Base-by-base conservation (phyloP, 768 basidiomycete species). In the Phlegmacium glaucopus region DNA sequence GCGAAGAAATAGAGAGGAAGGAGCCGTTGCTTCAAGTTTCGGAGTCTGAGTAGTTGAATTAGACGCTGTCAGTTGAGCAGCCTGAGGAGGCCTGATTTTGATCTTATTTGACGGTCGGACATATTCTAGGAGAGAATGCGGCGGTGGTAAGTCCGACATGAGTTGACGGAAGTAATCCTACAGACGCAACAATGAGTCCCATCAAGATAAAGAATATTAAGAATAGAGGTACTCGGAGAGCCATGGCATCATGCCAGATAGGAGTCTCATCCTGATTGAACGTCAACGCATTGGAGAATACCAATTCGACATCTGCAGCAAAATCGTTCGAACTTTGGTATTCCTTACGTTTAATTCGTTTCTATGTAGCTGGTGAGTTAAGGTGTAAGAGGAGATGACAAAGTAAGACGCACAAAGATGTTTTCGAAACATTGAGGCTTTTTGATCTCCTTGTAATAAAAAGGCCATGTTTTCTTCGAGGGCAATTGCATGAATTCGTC, bases 221-320 rank as follows among this genome's bases (percentile, higher is more conserved):
- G 15, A 30, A 32, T 46, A 5, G 41, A 68, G 76, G 29, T 62
- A 89, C 90, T 57, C 82, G 74, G 18, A 93, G 76, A 3, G 70
- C 64, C 15, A 75, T 61, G 15, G 90, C 89, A 56, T 90, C 88
- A 55, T 88, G 82, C 84, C 87, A 92, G 25, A 93, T 88, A 46
- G 67, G 76, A 22, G 86, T 90, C 59, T 87, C 82, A 25, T 95
- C 93, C 59, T 80, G 83, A 56, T 97, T 97, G 69, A 94, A 97
- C 48, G 77, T 67, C 62, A 90, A 74, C 9, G 93, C 94, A 61
- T 97, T 97, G 6, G 82, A 78, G 67, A 94, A 95, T 18, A 97
- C 87, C 35, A 94, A 77, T 57, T 94, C 90, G 11, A 94, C 86
- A 49, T 97, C 94, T 8, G 79, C 80, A 37, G 86, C 85, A 59